Evolutionary conservation across 1,139 yeast genomes (phyloP).

Genomic region (Torulaspora pretoriensis): DNA sequence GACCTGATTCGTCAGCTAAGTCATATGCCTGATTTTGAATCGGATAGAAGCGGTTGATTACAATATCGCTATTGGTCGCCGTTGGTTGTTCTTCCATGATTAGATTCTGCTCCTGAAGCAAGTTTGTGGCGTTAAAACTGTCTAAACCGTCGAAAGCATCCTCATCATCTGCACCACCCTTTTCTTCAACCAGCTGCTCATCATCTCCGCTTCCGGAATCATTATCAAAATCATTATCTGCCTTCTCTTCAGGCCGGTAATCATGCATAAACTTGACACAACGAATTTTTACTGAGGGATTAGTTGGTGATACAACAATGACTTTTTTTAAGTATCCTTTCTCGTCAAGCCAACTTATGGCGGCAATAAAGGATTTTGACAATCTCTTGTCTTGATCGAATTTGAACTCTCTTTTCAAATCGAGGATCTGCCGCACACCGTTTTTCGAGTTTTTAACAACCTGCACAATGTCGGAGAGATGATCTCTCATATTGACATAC

Average conservation of each 20-base stretch:
- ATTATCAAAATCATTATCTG: constrained; percentile 30
- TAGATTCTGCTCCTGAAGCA: constrained; percentile 34
- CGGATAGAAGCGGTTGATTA: constrained; percentile 55
- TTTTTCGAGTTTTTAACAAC: constrained; percentile 63
- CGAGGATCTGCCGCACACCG: constrained; percentile 60
- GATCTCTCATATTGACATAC: constrained; percentile 40
- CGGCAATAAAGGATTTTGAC: constrained; percentile 49
- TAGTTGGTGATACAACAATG: constrained; percentile 49
- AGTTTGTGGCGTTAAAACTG: constrained; percentile 33
- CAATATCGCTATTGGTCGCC: constrained; percentile 20
- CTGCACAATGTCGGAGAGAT: constrained; percentile 46
- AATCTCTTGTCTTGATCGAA: constrained; percentile 46
- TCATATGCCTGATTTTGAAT: constrained; percentile 58
- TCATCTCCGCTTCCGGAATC: constrained; percentile 36
- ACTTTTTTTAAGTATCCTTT: constrained; percentile 56
- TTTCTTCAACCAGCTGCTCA: constrained; percentile 34
- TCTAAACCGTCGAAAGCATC: constrained; percentile 32
- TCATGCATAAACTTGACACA: constrained; percentile 61
- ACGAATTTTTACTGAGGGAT: constrained; percentile 45
- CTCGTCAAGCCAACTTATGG: constrained; percentile 48
- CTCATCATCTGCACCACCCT: constrained; percentile 29
- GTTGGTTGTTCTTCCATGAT: constrained; percentile 28
- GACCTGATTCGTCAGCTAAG: constrained; percentile 40
- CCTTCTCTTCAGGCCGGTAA: constrained; percentile 32
- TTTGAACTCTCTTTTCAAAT: constrained; percentile 59